A percentile compares a stretch with the other conserved stretches of the same genome.
phyloP scores from a whole-genome alignment of 345 rosid genomes.

The Litchi chinensis region DNA sequence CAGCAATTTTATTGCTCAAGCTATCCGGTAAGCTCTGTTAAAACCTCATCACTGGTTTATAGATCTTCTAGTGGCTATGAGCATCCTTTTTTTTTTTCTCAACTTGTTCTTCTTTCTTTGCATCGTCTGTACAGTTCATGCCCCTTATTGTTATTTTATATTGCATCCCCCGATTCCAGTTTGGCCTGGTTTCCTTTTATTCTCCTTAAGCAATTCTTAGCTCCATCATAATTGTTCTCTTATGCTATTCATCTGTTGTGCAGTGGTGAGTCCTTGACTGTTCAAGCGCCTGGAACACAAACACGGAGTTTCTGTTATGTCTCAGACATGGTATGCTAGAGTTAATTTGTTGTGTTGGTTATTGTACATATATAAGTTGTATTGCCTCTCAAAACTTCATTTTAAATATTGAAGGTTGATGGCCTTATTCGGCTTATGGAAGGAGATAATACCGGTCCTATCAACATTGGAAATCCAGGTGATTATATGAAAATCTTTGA shows the following conservation, averaged over 20 bases:
- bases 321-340: slow-evolving; percentile 78
- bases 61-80: neutral
- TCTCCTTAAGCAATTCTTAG: neutral
- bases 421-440: slow-evolving; percentile 93
- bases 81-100: neutral
- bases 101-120: neutral
- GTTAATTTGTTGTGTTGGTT: neutral
- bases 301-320: slow-evolving; percentile 97
- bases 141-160: neutral
- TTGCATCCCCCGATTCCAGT: neutral
- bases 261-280: slow-evolving; percentile 85
- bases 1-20: slow-evolving; percentile 97
- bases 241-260: slow-evolving; percentile 16
- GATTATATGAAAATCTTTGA: slow-evolving; percentile 35
- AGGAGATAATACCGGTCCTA: slow-evolving; percentile 92
- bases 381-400: neutral
- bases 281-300: slow-evolving; percentile 95
- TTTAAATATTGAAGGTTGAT: slow-evolving; percentile 59
- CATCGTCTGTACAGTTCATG: neutral
- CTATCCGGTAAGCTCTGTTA: slow-evolving; percentile 58
- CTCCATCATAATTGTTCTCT: neutral
- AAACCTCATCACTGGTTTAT: neutral
- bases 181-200: neutral
- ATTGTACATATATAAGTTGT: neutral
- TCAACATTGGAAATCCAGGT: slow-evolving; percentile 92